Conservation (phyloP, 352 stramenopile genomes). For the Phytophthora litchii region DNA sequence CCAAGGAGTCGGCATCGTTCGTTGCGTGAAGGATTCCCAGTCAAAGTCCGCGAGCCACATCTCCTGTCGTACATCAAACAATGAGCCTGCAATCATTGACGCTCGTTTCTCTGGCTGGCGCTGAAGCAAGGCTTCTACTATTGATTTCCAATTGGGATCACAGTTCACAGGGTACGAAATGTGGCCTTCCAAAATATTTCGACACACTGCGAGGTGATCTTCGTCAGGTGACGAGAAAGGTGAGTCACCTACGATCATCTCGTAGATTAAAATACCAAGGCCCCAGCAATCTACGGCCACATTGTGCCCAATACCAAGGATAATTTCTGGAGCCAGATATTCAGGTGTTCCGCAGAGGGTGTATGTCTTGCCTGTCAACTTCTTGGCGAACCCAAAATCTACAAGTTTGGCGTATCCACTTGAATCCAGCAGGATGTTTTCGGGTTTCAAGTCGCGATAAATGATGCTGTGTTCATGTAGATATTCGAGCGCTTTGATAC, state of each 20-base stretch:
- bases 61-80: conserved; percentile 38
- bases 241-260: conserved; percentile 95
- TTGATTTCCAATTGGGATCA: conserved; percentile 45
- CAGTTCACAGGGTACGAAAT: conserved; percentile 86
- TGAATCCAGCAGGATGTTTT: conserved; percentile 77
- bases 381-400: conserved; percentile 83
- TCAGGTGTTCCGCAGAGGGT: conserved; percentile 83
- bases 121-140: conserved; percentile 48
- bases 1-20: too few species aligned
- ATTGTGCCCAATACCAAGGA: conserved; percentile 81
- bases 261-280: conserved; percentile 94
- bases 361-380: conserved; percentile 75
- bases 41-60: conserved; percentile 52
- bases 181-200: conserved; percentile 93
- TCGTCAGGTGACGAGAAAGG: conserved; percentile 92
- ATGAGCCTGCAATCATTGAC: conserved; percentile 33
- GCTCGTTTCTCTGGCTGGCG: conserved; percentile 50
- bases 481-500: conserved; percentile 66
- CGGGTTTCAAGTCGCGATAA: conserved; percentile 76
- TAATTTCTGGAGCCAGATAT: conserved; percentile 88
- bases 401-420: conserved; percentile 72
- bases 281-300: conserved; percentile 96
- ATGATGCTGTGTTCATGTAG: conserved; percentile 78
- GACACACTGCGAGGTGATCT: conserved; percentile 95
- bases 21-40: conserved; percentile 41